Conservation (phyloP, 2,329 filamentous ascomycete genomes). For the Trichoderma afroharzianum region DNA sequence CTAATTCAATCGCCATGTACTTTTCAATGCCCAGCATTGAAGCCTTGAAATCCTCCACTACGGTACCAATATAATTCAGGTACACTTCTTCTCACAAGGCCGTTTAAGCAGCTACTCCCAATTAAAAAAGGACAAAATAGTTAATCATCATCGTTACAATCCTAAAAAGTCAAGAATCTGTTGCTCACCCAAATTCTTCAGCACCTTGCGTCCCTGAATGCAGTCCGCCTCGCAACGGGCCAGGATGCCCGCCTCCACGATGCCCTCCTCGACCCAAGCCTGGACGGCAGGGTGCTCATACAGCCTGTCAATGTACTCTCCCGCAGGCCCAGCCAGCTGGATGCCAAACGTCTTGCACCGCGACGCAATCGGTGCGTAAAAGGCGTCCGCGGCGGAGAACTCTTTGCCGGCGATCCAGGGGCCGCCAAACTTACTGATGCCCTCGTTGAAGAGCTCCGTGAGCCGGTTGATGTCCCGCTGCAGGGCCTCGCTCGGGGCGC, state of each 20-base stretch:
- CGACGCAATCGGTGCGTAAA: constrained; percentile 41
- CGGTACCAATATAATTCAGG: neutral
- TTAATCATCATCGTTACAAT: neutral
- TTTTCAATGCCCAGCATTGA: neutral
- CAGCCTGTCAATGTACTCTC: constrained; percentile 34
- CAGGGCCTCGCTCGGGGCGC: constrained; percentile 28
- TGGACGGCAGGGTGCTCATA: constrained; percentile 34
- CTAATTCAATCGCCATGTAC: too few species aligned
- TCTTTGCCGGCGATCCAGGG: constrained; percentile 38
- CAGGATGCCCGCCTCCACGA: constrained; percentile 36
- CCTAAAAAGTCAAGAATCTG: neutral
- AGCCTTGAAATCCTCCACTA: neutral
- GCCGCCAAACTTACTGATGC: constrained; percentile 38
- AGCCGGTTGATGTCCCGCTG: constrained; percentile 36
- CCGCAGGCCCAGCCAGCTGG: constrained; percentile 28
- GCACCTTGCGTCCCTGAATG: constrained; percentile 30
- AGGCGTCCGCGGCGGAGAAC: constrained; percentile 40
- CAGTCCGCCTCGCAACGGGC: constrained; percentile 36
- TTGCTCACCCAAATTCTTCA: constrained; percentile 28
- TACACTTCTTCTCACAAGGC: neutral
- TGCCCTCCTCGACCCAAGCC: constrained; percentile 37
- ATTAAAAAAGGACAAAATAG: neutral
- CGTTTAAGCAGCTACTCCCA: neutral
- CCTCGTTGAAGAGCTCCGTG: constrained; percentile 36
- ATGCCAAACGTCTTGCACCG: constrained; percentile 38